Evolutionary conservation across 1,284 basidiomycete species (phyloP), one percentile per base, ranked within the genome.

Genomic region (Schizopora paradoxa): DNA sequence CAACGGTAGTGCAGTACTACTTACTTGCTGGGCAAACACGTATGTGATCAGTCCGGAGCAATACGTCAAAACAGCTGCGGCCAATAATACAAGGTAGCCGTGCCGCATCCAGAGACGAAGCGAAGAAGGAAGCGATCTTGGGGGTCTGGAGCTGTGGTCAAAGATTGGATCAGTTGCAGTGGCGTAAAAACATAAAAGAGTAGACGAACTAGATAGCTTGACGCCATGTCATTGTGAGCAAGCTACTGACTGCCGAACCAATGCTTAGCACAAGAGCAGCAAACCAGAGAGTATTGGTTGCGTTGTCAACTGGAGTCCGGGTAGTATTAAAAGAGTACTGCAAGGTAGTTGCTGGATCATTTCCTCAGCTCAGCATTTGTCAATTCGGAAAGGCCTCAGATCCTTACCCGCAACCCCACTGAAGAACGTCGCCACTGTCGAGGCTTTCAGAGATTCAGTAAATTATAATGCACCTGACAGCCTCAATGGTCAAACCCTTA

Each of bases 381-480:
- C 11, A 10, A 13, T 16, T 10, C 18, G 11, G 3, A 10, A 22
- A 22, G 33, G 3, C 8, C 18, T 35, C 33, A 10, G 22, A 10
- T 5, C 10, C 33, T 35, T 10, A 38, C 43, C 43, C 27, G 43
- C 18, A n/a, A 45, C 34, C 19, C 32, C 21, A 37, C 34, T 25
- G 21, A 45, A 45, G 11, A 45, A 28, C 18, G 33, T 45, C 5
- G 43, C 43, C n/a, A 45, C 35, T 14, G 43, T 45, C 3, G 43
- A 22, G 5, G 22, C 34, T 8, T 37, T 45, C 8, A 36, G 21
- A n/a, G n/a, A n/a, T n/a, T n/a, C n/a, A n/a, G n/a, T n/a, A n/a
- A n/a, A n/a, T n/a, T n/a, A n/a, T n/a, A n/a, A n/a, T n/a, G n/a
- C n/a, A n/a, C n/a, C n/a, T n/a, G n/a, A n/a, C n/a, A n/a, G n/a